These are phyloP conservation scores for Boletus fagicola DNA, from an alignment of 768 basidiomycete genomes.

Conservation along the genomic window DNA sequence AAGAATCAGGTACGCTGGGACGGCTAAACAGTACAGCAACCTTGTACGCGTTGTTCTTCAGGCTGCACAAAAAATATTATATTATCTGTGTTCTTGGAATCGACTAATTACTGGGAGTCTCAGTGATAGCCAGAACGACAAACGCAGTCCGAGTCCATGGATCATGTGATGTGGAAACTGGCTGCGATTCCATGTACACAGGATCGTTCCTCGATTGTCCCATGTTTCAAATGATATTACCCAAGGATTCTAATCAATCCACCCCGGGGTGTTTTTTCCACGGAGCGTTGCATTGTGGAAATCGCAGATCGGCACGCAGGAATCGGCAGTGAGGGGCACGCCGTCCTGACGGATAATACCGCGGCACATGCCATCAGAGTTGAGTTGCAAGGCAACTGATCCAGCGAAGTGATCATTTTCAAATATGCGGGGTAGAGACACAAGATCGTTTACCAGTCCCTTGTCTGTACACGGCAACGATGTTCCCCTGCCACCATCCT, in stretches of 20 bases:
- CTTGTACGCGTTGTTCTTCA: conserved; percentile 65
- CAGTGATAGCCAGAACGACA: not conserved
- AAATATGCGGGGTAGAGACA: conserved; percentile 8
- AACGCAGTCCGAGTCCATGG: not conserved
- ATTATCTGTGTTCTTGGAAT: not conserved
- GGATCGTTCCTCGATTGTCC: no score
- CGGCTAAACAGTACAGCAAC: conserved; percentile 59
- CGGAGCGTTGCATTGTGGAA: not conserved
- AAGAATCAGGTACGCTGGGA: conserved; percentile 84
- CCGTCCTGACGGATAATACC: conserved; percentile 47
- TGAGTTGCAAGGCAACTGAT: conserved; percentile 68
- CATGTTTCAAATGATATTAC: not conserved
- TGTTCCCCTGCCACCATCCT: conserved; percentile 51
- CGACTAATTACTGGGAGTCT: not conserved
- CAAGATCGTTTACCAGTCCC: conserved; percentile 53
- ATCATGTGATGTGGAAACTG: not conserved
- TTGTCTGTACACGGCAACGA: conserved; percentile 65
- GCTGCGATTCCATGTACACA: not conserved
- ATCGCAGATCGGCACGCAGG: conserved; percentile 37
- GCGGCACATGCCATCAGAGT: conserved; percentile 79
- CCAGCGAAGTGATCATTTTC: not conserved
- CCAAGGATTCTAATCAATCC: not conserved
- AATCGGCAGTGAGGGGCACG: conserved; percentile 69
- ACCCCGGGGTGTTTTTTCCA: not conserved
- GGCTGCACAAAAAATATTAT: conserved; percentile 32